Conservation (phyloP, 805 yeast genomes). For the Myxozyma nipponensis region DNA sequence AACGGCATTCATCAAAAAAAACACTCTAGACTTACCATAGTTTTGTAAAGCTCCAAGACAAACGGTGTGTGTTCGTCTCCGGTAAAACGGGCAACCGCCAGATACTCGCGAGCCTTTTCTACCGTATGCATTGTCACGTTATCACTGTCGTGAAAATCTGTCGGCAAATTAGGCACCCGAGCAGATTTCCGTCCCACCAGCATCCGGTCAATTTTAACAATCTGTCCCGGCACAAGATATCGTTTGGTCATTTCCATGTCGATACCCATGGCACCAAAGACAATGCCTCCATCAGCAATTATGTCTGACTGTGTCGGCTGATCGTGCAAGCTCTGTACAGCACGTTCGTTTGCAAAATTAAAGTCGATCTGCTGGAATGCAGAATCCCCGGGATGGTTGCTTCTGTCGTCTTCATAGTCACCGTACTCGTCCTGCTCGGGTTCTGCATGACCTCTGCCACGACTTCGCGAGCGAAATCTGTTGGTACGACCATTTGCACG, state of each 20-base stretch:
- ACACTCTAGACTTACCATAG: constrained; percentile 22
- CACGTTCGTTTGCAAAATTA: constrained; percentile 10
- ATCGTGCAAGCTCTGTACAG: not conserved
- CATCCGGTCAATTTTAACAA: constrained; percentile 64
- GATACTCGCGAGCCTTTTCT: constrained; percentile 78
- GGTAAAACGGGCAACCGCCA: constrained; percentile 66
- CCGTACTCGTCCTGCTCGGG: constrained; percentile 1
- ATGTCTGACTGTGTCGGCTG: constrained; percentile 3
- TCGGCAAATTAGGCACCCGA: constrained; percentile 34
- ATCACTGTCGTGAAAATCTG: constrained; percentile 48
- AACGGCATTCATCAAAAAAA: not conserved
- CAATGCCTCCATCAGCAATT: constrained; percentile 13
- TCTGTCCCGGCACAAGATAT: constrained; percentile 47
- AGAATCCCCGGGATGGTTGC: constrained; percentile 7
- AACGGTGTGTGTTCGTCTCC: constrained; percentile 52
- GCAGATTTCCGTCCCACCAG: constrained; percentile 56
- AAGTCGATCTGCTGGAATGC: constrained; percentile 12
- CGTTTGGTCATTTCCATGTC: constrained; percentile 5
- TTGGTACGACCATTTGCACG: too few relatives aligned
- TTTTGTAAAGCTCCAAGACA: constrained; percentile 58
- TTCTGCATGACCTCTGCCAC: constrained; percentile 3
- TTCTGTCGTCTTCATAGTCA: constrained; percentile 1
- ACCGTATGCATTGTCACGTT: constrained; percentile 51
- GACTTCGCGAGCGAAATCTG: not conserved
- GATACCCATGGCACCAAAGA: constrained; percentile 14